Evolutionary conservation across 225 moss, liverwort and hornwort species (phyloP).

Genomic region (Climacium dendroides): DNA sequence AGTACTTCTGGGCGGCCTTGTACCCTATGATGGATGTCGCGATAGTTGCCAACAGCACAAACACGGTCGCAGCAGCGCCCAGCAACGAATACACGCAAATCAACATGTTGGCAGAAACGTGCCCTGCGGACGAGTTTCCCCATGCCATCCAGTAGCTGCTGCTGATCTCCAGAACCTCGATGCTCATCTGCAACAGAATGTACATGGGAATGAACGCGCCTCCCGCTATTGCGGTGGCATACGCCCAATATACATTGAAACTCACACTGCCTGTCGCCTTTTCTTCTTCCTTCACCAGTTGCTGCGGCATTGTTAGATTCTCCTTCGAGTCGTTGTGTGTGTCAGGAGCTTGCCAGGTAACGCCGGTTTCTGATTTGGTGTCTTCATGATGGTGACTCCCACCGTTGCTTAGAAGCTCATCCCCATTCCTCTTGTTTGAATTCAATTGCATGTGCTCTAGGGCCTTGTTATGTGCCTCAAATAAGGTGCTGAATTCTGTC

Average conservation of each 20-base stretch:
- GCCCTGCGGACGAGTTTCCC: conserved; percentile 17
- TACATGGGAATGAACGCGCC: conserved; percentile 32
- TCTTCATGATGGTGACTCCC: not conserved
- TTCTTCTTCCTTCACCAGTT: conserved; percentile 23
- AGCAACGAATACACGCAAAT: conserved; percentile 45
- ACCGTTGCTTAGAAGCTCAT: not conserved
- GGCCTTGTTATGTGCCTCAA: conserved; percentile 33
- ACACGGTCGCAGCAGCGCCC: conserved; percentile 14
- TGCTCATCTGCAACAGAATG: conserved; percentile 10
- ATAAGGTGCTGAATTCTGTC: conserved; percentile 42
- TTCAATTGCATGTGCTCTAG: conserved; percentile 20
- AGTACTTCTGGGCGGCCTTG: conserved; percentile 54
- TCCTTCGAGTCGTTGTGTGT: not conserved
- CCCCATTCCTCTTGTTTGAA: not conserved
- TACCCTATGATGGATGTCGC: conserved; percentile 36
- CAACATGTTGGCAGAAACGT: conserved; percentile 9
- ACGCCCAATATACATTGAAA: conserved; percentile 26
- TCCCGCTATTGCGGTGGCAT: conserved; percentile 6
- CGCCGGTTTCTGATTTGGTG: not conserved
- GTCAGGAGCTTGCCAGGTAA: not conserved
- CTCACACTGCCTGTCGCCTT: conserved; percentile 1
- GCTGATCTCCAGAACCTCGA: not conserved
- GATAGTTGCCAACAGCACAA: conserved; percentile 18
- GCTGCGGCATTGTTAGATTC: not conserved
- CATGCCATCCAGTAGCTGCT: conserved; percentile 52